Evolutionary conservation across 2,329 filamentous ascomycete genomes (phyloP).

Genomic region (Curvularia spicifera): DNA sequence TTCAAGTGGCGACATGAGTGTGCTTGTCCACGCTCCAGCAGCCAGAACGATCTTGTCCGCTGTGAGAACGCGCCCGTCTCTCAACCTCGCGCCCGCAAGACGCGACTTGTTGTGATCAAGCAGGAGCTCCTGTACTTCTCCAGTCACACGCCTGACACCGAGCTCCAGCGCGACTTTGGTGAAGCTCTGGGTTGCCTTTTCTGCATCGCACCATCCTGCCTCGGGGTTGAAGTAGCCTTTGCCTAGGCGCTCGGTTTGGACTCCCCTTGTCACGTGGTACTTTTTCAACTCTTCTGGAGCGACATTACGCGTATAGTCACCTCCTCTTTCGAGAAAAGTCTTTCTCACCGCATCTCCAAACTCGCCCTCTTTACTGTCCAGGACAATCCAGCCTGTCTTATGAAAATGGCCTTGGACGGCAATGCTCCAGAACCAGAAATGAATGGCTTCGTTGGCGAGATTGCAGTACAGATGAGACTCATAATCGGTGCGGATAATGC

Average conservation of each 20-base stretch:
- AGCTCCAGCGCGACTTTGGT: constrained; percentile 52
- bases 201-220: constrained; percentile 62
- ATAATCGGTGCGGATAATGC: constrained; percentile 67
- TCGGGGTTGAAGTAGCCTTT: constrained; percentile 58
- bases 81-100: constrained; percentile 56
- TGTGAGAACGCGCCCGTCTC: constrained; percentile 54
- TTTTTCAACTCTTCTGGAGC: constrained; percentile 51
- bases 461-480: constrained; percentile 63
- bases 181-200: constrained; percentile 54
- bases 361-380: constrained; percentile 57
- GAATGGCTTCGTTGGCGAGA: constrained; percentile 52
- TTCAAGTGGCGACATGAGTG: constrained; percentile 59
- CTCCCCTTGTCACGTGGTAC: constrained; percentile 50
- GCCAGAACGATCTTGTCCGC: constrained; percentile 63
- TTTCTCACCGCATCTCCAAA: constrained; percentile 60
- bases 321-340: constrained; percentile 57
- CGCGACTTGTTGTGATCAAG: constrained; percentile 40
- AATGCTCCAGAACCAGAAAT: constrained; percentile 51
- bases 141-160: constrained; percentile 56
- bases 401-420: constrained; percentile 56
- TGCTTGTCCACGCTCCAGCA: constrained; percentile 64
- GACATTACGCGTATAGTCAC: constrained; percentile 49
- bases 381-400: constrained; percentile 64
- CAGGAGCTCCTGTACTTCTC: constrained; percentile 55
- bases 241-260: constrained; percentile 18